Evolutionary conservation across 257 asterid genomes (phyloP).

Genomic region (Solanum medicagineum): DNA sequence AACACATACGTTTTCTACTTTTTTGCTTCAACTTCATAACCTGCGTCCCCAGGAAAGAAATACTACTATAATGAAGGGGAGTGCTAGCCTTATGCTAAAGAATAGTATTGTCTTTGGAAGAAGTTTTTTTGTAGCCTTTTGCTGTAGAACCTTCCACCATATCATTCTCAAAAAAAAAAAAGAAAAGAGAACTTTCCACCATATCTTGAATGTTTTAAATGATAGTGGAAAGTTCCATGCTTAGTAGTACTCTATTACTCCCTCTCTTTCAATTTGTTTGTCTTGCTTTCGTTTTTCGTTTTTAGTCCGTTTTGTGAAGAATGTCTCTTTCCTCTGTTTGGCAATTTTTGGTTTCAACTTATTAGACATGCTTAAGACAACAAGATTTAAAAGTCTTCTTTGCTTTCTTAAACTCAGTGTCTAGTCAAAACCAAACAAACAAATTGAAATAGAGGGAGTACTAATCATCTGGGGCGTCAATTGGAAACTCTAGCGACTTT

Average conservation of each 20-base stretch:
- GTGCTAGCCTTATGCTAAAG: background rate
- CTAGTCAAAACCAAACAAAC: no score
- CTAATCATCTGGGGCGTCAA: background rate
- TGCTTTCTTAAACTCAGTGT: no score
- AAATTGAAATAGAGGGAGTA: no score
- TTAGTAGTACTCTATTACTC: no score
- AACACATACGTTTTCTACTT: background rate
- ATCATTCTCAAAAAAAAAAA: background rate
- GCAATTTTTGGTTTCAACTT: no score
- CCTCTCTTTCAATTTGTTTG: no score
- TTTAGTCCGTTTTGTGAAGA: no score
- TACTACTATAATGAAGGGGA: background rate
- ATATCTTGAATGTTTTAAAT: background rate
- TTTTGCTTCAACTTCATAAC: background rate
- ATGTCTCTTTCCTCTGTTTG: no score
- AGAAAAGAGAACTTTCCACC: background rate
- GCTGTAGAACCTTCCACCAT: background rate
- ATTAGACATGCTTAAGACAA: no score
- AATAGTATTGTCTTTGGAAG: background rate
- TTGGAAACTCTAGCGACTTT: no score
- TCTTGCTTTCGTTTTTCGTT: no score
- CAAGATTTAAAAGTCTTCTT: no score
- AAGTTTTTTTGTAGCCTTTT: background rate
- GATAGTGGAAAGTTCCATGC: background rate
- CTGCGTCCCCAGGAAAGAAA: background rate